Evolutionary conservation across 2,329 filamentous ascomycete species (phyloP), one percentile per base, ranked within the genome.

Genomic region (Clarireedia hainanense): DNA sequence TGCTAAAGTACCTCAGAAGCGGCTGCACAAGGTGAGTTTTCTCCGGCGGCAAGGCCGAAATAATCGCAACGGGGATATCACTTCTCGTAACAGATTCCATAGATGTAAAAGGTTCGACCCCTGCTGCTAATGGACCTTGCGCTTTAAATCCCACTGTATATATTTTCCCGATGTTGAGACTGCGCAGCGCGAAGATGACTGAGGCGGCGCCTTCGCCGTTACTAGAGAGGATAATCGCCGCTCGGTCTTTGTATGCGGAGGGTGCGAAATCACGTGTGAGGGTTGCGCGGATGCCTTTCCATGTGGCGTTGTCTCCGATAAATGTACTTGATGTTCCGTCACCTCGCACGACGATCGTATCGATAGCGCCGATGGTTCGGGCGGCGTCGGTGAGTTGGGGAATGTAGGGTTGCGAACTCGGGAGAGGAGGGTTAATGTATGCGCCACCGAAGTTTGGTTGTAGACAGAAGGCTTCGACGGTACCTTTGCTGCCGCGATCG

Each of bases 121-220:
- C 84, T 2, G 76, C 75, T 4, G 83, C 81, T n/a, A 91, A 74
- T 0, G 80, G 73, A 64, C 64, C 79, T 67, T 60, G 81, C 71
- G 81, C 84, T 65, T 81, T 84, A 73, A 95, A 94, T 1, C 89
- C 89, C 46, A 92, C 88, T 0, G 89, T 92, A 70, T 91, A 91
- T 40, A 95, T 86, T 56, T 89, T 86, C 37, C 85, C 84, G 51
- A 92, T 83, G 52, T 82, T 83, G 27, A 95, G 78, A 40, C 85
- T 88, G 63, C 84, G 84, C 57, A 95, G 75, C 0, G 89, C 89
- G 65, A 89, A 95, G 59, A 95, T 85, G 1, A 85, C 81, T 0
- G 88, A 85, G 2, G 88, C 86, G 4, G 89, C 89, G 62, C 92
- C 88, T 55, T 88, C 83, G 43, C 87, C 80, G 0, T 80, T 83